Percentiles rank a stretch among this genome's conserved stretches.
These are phyloP conservation scores for Podaxis carcinomalis DNA, from an alignment of 768 basidiomycete genomes.

Conservation along the genomic window DNA sequence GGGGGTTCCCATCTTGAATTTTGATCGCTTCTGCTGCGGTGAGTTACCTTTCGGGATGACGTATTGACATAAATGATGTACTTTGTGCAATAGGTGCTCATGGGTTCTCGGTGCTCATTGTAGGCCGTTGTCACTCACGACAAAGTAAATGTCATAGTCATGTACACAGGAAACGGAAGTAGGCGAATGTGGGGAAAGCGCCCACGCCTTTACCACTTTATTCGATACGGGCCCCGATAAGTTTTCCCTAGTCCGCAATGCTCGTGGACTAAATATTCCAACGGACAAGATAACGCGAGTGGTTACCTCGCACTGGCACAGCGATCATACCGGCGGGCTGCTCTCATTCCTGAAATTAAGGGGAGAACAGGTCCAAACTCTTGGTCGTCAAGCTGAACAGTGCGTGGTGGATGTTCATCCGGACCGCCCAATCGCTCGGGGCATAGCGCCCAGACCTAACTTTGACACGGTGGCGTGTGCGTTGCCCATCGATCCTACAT, in stretches of 20 bases:
- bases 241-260: conserved; percentile 68
- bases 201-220: conserved; percentile 40
- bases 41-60: not conserved
- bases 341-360: conserved; percentile 57
- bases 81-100: conserved; percentile 55
- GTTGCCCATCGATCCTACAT: conserved; percentile 67
- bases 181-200: not conserved
- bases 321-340: conserved; percentile 72
- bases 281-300: conserved; percentile 54
- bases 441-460: conserved; percentile 63
- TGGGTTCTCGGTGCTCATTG: conserved; percentile 79
- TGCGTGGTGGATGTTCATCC: conserved; percentile 76
- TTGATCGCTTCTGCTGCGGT: conserved; percentile 66
- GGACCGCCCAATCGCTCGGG: conserved; percentile 65
- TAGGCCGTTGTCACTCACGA: conserved; percentile 25
- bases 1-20: conserved; percentile 63
- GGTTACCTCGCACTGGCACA: conserved; percentile 78
- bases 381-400: conserved; percentile 4
- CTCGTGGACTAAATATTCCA: conserved; percentile 52
- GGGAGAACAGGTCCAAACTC: conserved; percentile 5
- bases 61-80: not conserved
- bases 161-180: conserved; percentile 7
- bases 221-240: conserved; percentile 87
- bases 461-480: conserved; percentile 54
- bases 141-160: not conserved